A percentile compares a stretch with the other conserved stretches of the same genome.
These are phyloP conservation scores for Anisodus tanguticus DNA, from an alignment of 257 asterid genomes.

Conservation along the genomic window DNA sequence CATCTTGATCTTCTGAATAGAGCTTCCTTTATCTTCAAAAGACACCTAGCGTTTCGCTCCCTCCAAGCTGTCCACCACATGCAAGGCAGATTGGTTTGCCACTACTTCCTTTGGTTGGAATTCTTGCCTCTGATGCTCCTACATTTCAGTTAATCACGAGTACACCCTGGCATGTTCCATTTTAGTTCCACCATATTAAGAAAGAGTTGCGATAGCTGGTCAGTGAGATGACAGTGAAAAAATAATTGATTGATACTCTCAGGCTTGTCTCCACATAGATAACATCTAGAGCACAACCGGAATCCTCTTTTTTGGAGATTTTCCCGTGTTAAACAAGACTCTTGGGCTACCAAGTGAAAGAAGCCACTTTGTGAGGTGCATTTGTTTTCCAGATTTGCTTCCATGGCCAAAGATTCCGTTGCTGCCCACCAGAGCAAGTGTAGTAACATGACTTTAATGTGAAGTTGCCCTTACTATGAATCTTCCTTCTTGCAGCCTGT, in stretches of 20 bases:
- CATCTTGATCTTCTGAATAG: neutral
- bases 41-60: neutral
- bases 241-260: neutral
- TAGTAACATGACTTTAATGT: neutral
- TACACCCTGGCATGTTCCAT: neutral
- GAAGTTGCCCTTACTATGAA: neutral
- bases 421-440: neutral
- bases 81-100: neutral
- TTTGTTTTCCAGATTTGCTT: neutral
- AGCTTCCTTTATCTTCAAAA: neutral
- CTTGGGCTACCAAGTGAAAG: constrained; percentile 3
- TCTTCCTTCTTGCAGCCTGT: constrained; percentile 25
- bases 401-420: neutral
- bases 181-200: neutral
- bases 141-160: neutral
- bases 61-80: neutral
- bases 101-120: neutral
- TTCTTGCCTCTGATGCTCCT: constrained; percentile 9
- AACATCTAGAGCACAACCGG: neutral
- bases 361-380: neutral
- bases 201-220: constrained; percentile 12
- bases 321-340: neutral
- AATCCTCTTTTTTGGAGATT: neutral
- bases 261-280: neutral
- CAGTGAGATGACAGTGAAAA: neutral